These are phyloP conservation scores for Candida arabinofermentans DNA, from an alignment of 805 yeast species.

Conservation along the genomic window DNA sequence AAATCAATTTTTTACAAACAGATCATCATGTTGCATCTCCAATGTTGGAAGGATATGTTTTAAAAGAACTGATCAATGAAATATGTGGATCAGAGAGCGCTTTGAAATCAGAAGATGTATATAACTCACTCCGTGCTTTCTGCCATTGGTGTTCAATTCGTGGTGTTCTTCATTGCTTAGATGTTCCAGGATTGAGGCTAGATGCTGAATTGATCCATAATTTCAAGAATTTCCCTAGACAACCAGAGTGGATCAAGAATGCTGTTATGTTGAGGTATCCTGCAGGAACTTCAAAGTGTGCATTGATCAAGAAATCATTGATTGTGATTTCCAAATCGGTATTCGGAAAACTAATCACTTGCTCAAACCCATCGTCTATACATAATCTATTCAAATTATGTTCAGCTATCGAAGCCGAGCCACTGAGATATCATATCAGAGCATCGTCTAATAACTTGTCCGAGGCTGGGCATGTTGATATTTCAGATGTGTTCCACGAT, in stretches of 20 bases:
- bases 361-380: constrained; percentile 28
- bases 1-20: constrained; percentile 50
- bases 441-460: constrained; percentile 20
- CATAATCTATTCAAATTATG: constrained; percentile 38
- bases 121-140: constrained; percentile 45
- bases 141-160: constrained; percentile 53
- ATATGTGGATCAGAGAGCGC: constrained; percentile 38
- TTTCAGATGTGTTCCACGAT: constrained; percentile 11
- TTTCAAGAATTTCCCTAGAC: constrained; percentile 41
- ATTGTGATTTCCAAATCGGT: constrained; percentile 33
- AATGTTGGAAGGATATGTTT: constrained; percentile 42
- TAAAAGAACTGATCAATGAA: constrained; percentile 35
- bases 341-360: constrained; percentile 36
- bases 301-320: constrained; percentile 38
- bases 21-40: constrained; percentile 50
- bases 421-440: constrained; percentile 46
- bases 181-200: constrained; percentile 35
- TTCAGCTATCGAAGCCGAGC: constrained; percentile 42
- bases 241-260: constrained; percentile 35
- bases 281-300: constrained; percentile 47
- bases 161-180: constrained; percentile 41
- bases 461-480: constrained; percentile 10
- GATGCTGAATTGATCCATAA: constrained; percentile 26
- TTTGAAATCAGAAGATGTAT: constrained; percentile 37
- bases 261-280: constrained; percentile 45